phyloP scores from a whole-genome alignment of 371 early-diverging fungal genomes.

The Polyrhizophydium stewartii region DNA sequence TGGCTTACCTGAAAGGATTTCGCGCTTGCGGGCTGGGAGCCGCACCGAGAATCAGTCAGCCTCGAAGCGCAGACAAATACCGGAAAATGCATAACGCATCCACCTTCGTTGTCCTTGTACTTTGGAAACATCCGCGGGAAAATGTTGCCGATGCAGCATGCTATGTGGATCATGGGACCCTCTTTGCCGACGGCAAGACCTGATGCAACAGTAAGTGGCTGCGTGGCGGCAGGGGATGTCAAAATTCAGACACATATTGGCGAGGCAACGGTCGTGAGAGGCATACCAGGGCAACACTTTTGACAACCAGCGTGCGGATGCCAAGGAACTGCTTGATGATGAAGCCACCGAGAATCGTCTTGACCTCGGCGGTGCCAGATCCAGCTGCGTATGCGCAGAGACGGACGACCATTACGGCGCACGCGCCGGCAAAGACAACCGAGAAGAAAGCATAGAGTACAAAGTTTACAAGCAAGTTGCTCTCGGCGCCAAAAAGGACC shows the following conservation, averaged over 20 bases:
- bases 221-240: neutral
- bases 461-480: conserved; percentile 25
- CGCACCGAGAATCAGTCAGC: conserved; percentile 28
- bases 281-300: conserved; percentile 73
- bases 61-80: neutral
- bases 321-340: conserved; percentile 87
- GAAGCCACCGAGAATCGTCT: conserved; percentile 67
- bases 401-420: conserved; percentile 25
- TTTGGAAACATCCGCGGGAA: conserved; percentile 77
- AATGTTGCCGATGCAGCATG: conserved; percentile 84
- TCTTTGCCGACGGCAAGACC: conserved; percentile 92
- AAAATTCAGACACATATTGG: neutral
- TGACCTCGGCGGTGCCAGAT: conserved; percentile 27
- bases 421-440: conserved; percentile 25
- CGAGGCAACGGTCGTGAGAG: neutral
- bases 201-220: conserved; percentile 57
- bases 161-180: conserved; percentile 93
- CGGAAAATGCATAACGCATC: neutral
- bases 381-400: conserved; percentile 29
- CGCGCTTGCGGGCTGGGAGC: conserved; percentile 77
- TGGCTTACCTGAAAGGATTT: conserved; percentile 68
- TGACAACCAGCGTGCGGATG: conserved; percentile 76
- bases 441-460: conserved; percentile 32
- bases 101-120: conserved; percentile 44
- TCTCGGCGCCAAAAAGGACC: conserved; percentile 14